Conservation (phyloP, 2,329 filamentous ascomycete genomes). For the Cladosporium sp. region DNA sequence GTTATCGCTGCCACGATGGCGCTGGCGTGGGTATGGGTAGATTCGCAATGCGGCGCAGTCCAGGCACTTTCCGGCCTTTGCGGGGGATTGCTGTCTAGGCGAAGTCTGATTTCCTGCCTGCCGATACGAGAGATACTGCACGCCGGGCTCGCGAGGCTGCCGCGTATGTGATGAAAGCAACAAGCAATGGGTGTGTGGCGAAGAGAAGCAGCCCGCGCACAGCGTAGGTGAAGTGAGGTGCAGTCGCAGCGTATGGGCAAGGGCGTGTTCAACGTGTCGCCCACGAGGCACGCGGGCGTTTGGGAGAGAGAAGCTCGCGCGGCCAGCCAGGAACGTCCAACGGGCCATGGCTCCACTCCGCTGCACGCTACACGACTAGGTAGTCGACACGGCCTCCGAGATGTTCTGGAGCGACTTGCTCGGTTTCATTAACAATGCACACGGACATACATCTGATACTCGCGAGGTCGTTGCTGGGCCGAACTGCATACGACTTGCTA, state of each 20-base stretch:
- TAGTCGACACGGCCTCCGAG: neutral
- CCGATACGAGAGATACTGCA: constrained; percentile 7
- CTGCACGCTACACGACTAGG: neutral
- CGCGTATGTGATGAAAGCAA: neutral
- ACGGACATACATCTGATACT: too few species aligned
- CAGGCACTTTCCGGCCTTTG: constrained; percentile 7
- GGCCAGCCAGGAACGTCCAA: neutral
- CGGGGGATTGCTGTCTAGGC: neutral
- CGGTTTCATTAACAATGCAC: neutral
- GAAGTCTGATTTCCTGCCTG: constrained; percentile 1
- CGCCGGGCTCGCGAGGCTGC: neutral
- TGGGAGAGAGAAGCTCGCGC: neutral
- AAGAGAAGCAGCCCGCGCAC: neutral
- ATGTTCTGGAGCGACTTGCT: neutral
- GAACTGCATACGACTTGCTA: neutral
- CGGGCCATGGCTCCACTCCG: neutral
- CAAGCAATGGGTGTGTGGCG: neutral
- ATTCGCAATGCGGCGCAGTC: constrained; percentile 5
- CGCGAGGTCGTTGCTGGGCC: too few species aligned
- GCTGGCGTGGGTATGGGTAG: neutral
- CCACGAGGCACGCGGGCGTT: constrained; percentile 1
- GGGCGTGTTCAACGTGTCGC: neutral
- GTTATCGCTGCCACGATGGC: neutral
- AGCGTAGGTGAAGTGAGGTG: neutral
- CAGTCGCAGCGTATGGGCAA: neutral